A percentile compares a stretch with the other conserved stretches of the same genome.
Conservation (phyloP, 2,329 filamentous ascomycete genomes). For the Claviceps sorghi region DNA sequence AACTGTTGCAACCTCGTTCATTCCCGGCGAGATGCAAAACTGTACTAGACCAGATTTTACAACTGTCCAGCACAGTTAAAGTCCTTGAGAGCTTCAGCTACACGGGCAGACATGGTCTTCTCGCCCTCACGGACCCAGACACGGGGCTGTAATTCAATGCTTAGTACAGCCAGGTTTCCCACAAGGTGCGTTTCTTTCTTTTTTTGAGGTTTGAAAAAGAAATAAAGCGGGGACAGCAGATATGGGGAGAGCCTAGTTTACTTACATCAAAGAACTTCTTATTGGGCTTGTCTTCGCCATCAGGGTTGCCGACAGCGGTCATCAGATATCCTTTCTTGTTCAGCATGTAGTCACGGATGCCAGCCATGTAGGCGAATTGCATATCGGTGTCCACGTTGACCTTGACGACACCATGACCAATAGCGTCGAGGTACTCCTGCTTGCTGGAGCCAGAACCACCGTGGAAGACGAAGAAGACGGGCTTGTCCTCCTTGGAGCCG, state of each 20-base stretch:
- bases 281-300: conserved; percentile 95
- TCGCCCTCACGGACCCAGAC: conserved; percentile 95
- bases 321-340: conserved; percentile 91
- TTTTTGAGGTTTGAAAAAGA: neutral
- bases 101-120: conserved; percentile 83
- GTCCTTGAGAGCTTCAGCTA: conserved; percentile 70
- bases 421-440: conserved; percentile 79
- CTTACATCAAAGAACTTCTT: conserved; percentile 73
- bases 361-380: conserved; percentile 84
- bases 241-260: conserved; percentile 3
- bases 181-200: neutral
- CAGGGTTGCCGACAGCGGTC: conserved; percentile 83
- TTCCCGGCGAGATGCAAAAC: neutral
- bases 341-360: conserved; percentile 88
- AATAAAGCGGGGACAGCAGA: neutral
- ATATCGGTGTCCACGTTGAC: conserved; percentile 98
- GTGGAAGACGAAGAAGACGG: conserved; percentile 99
- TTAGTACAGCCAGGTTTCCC: neutral
- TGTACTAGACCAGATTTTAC: conserved; percentile 8
- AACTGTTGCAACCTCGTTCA: neutral
- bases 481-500: conserved; percentile 61
- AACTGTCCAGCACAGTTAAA: conserved; percentile 50
- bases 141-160: conserved; percentile 43
- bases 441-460: conserved; percentile 87
- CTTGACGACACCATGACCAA: conserved; percentile 91